These are phyloP conservation scores for Zalaria sp. DNA, from an alignment of 2,329 filamentous ascomycete species.

Conservation along the genomic window DNA sequence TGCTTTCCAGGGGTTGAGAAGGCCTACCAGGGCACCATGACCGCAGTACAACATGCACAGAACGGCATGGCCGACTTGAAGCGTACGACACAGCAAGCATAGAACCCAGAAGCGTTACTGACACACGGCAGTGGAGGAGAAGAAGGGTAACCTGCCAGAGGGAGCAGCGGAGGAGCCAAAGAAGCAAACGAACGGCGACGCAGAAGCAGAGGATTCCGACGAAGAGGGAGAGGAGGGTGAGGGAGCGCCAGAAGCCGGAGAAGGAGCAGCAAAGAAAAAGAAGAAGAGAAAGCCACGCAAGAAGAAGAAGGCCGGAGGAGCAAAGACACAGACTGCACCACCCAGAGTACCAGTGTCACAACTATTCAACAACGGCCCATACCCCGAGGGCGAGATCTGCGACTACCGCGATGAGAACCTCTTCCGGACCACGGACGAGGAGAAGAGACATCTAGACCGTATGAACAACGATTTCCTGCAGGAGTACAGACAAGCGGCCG, in stretches of 20 bases:
- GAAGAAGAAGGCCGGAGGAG: slow-evolving; percentile 19
- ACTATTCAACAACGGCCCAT: slow-evolving; percentile 30
- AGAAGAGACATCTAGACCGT: slow-evolving; percentile 29
- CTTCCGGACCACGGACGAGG: slow-evolving; percentile 32
- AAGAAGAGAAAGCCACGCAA: slow-evolving; percentile 33
- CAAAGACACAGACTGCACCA: slow-evolving; percentile 28
- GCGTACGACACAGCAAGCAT: neutral
- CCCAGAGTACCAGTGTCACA: slow-evolving; percentile 32
- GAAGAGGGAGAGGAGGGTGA: slow-evolving; percentile 23
- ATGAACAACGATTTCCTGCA: slow-evolving; percentile 34
- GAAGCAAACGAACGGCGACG: slow-evolving; percentile 15
- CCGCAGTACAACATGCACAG: neutral
- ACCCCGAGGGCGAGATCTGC: slow-evolving; percentile 33
- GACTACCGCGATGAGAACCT: slow-evolving; percentile 30
- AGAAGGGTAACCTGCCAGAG: slow-evolving; percentile 6
- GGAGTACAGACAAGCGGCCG: slow-evolving; percentile 43
- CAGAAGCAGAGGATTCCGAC: slow-evolving; percentile 20
- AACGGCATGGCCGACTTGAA: slow-evolving; percentile 4
- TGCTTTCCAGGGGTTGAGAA: too few species aligned
- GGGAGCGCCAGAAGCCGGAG: slow-evolving; percentile 18
- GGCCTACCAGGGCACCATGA: neutral
- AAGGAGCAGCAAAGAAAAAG: slow-evolving; percentile 26
- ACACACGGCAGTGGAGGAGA: slow-evolving; percentile 4
- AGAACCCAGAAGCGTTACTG: too few species aligned
- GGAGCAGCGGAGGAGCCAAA: slow-evolving; percentile 5